Percentiles rank a stretch among this genome's conserved stretches.
Conservation (phyloP, 2,329 filamentous ascomycete species). For the Phyllosticta citrichinensis region DNA sequence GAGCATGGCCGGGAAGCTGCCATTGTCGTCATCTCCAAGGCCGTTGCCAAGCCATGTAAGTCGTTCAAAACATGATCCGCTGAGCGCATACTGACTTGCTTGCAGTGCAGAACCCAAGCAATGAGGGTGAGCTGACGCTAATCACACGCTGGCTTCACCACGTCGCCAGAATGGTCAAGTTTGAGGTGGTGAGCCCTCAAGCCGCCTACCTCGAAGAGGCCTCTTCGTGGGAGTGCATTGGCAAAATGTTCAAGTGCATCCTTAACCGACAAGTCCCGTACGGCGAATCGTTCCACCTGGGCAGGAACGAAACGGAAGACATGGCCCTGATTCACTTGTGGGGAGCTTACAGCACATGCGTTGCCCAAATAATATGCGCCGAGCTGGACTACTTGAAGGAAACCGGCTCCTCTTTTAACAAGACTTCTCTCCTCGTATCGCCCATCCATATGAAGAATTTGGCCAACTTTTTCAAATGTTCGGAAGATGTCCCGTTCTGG, state of each 20-base stretch:
- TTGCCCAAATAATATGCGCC: slow-evolving; percentile 1
- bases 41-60: slow-evolving; percentile 7
- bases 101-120: not conserved
- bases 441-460: slow-evolving; percentile 1
- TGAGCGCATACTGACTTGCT: not conserved
- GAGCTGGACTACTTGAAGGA: not conserved
- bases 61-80: not conserved
- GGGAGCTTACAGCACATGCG: not conserved
- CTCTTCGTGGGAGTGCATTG: slow-evolving; percentile 27
- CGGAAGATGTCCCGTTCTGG: slow-evolving; percentile 6
- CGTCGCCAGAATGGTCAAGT: not conserved
- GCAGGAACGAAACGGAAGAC: not conserved
- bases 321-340: slow-evolving; percentile 1
- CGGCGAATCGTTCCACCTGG: slow-evolving; percentile 13
- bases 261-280: slow-evolving; percentile 13
- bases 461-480: not conserved
- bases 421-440: not conserved
- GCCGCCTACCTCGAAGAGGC: slow-evolving; percentile 17
- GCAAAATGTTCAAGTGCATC: slow-evolving; percentile 19
- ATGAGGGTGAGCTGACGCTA: slow-evolving; percentile 3
- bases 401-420: not conserved
- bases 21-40: not conserved
- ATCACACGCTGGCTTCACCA: not conserved
- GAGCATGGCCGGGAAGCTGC: slow-evolving; percentile 2
- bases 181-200: not conserved